Evolutionary conservation across 2,329 filamentous ascomycete species (phyloP).

Genomic region (Cytospora piceicola): DNA sequence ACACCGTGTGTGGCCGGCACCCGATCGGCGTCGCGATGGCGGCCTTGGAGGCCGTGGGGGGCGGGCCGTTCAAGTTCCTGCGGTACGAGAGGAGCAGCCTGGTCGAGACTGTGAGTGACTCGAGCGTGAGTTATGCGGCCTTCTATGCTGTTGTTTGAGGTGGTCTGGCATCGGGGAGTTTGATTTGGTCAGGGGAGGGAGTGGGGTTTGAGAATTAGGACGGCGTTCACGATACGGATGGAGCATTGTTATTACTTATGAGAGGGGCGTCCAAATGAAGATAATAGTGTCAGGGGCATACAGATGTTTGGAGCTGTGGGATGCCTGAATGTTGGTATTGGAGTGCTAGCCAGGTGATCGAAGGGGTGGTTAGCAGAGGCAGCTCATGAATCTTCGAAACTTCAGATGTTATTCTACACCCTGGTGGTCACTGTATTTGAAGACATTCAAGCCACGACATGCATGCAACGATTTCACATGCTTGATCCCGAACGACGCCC

Average conservation of each 20-base stretch:
- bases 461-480: not conserved
- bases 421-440: not conserved
- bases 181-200: not conserved
- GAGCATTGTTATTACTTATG: not conserved
- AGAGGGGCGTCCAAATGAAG: not conserved
- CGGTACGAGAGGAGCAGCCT: conserved; percentile 86
- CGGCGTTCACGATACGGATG: conserved; percentile 18
- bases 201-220: not conserved
- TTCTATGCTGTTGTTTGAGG: conserved; percentile 77
- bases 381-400: not conserved
- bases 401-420: not conserved
- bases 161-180: not conserved
- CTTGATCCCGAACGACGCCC: not conserved
- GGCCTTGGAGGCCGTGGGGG: conserved; percentile 63
- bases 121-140: conserved; percentile 93
- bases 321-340: not conserved
- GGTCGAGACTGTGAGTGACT: conserved; percentile 69
- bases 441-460: not conserved
- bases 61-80: conserved; percentile 71
- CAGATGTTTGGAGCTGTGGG: not conserved
- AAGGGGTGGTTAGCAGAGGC: not conserved
- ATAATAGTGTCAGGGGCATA: not conserved
- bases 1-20: conserved; percentile 93
- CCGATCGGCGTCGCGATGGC: conserved; percentile 94
- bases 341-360: not conserved